Percentiles rank a stretch among this genome's conserved stretches.
Conservation (phyloP, 306 rosid genomes). For the Luffa acutangula region DNA sequence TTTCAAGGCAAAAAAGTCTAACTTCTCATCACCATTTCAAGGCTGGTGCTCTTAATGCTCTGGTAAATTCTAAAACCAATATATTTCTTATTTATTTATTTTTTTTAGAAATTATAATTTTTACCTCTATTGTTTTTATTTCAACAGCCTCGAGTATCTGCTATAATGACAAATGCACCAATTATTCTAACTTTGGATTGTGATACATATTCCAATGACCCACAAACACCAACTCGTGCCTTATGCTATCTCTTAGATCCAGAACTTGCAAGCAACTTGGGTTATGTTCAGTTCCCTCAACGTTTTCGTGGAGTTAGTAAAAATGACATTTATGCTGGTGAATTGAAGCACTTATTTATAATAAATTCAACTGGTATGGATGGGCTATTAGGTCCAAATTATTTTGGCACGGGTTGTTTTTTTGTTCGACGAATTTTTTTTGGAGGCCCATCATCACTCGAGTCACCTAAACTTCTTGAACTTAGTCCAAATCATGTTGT, state of each 20-base stretch:
- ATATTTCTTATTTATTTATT: too few relatives aligned
- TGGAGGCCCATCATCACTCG: slow-evolving; percentile 19
- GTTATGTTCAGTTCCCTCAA: slow-evolving; percentile 11
- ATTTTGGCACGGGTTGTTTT: slow-evolving; percentile 25
- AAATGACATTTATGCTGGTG: not conserved
- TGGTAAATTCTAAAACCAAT: too few relatives aligned
- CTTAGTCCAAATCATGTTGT: slow-evolving; percentile 11
- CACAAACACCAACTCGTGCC: slow-evolving; percentile 15
- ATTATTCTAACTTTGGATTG: slow-evolving; percentile 24
- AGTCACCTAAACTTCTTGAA: slow-evolving; percentile 2
- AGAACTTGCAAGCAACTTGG: not conserved
- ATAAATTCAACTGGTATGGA: slow-evolving; percentile 18
- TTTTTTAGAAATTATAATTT: too few relatives aligned
- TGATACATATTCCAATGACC: slow-evolving; percentile 31
- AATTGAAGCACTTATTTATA: not conserved
- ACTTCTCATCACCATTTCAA: too few relatives aligned
- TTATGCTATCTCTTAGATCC: slow-evolving; percentile 21
- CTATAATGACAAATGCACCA: slow-evolving; percentile 36
- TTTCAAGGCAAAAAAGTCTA: too few relatives aligned
- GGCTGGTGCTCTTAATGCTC: too few relatives aligned
- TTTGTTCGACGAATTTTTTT: slow-evolving; percentile 20
- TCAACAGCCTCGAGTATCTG: slow-evolving; percentile 31
- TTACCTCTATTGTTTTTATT: too few relatives aligned
- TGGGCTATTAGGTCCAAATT: slow-evolving; percentile 16
- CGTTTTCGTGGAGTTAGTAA: not conserved